phyloP scores from a whole-genome alignment of 106 monocot species.

The Allium cepa region DNA sequence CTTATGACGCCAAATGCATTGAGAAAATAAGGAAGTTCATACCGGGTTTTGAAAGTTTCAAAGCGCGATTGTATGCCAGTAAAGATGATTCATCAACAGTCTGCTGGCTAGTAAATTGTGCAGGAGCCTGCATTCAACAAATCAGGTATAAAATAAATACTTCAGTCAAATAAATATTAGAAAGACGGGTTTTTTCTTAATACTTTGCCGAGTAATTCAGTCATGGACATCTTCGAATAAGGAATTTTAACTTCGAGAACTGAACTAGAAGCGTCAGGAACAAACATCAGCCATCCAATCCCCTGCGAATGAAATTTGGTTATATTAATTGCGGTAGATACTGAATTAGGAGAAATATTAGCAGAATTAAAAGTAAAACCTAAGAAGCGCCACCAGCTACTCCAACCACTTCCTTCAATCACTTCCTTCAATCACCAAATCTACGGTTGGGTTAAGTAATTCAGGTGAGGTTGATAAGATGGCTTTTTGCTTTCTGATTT shows the following conservation, averaged over 20 bases:
- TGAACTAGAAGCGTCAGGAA: slow-evolving; percentile 83
- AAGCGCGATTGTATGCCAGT: slow-evolving; percentile 79
- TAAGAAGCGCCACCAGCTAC: slow-evolving; percentile 92
- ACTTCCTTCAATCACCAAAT: too few relatives aligned
- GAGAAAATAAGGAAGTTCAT: not conserved
- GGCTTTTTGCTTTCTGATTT: too few relatives aligned
- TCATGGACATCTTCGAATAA: slow-evolving; percentile 76
- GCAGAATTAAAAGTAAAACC: slow-evolving; percentile 27
- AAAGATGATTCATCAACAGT: slow-evolving; percentile 77
- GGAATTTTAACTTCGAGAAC: slow-evolving; percentile 80
- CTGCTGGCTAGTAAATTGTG: slow-evolving; percentile 62
- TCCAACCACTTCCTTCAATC: too few relatives aligned
- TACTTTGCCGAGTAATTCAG: slow-evolving; percentile 81
- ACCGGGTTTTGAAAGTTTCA: slow-evolving; percentile 92
- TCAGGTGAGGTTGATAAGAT: too few relatives aligned
- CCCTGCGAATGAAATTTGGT: slow-evolving; percentile 30
- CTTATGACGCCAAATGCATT: too few relatives aligned
- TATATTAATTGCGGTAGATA: not conserved
- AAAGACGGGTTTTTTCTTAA: too few relatives aligned
- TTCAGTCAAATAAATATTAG: slow-evolving; percentile 4
- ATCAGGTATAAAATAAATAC: not conserved
- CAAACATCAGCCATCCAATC: slow-evolving; percentile 80
- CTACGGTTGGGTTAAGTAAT: too few relatives aligned
- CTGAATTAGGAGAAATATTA: not conserved
- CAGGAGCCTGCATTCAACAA: slow-evolving; percentile 49